A percentile compares a stretch with the other conserved stretches of the same genome.
These are phyloP conservation scores for Ceratobasidium sp. DNA, from an alignment of 1,284 basidiomycete species.

Conservation along the genomic window DNA sequence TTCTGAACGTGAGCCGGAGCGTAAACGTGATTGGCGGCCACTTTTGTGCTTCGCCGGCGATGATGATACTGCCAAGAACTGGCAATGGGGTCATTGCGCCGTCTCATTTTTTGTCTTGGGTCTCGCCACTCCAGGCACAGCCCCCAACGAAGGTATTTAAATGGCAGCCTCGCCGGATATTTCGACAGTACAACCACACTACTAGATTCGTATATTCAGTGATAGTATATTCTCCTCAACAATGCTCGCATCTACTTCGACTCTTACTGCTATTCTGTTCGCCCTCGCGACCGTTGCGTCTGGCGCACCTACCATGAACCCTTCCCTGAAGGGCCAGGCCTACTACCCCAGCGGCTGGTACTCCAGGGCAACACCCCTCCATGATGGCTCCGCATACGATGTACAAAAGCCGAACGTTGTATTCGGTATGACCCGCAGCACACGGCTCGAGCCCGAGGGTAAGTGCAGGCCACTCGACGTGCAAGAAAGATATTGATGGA, in stretches of 20 bases:
- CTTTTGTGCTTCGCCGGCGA: neutral
- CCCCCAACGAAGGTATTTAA: neutral
- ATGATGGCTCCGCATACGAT: conserved; percentile 2
- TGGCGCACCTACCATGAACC: neutral
- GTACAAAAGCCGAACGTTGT: conserved; percentile 10
- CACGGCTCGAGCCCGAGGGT: conserved; percentile 27
- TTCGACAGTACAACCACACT: neutral
- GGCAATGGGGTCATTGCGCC: neutral
- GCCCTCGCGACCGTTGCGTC: neutral
- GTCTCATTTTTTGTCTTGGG: too few relatives aligned
- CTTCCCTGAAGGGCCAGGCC: neutral
- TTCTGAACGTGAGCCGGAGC: neutral
- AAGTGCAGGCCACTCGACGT: neutral
- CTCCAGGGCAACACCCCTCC: neutral
- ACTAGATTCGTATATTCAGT: neutral
- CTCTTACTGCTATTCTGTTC: neutral
- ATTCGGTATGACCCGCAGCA: conserved; percentile 22
- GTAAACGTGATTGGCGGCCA: neutral
- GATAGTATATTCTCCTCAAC: neutral
- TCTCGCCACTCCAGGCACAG: neutral
- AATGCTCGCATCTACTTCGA: neutral
- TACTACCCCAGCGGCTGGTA: conserved; percentile 15
- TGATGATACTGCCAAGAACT: neutral
- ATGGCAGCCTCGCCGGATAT: neutral
- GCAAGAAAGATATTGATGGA: neutral